A percentile compares a stretch with the other conserved stretches of the same genome.
Evolutionary conservation across 257 asterid genomes (phyloP).

Genomic region (Cynanchum wilfordii): DNA sequence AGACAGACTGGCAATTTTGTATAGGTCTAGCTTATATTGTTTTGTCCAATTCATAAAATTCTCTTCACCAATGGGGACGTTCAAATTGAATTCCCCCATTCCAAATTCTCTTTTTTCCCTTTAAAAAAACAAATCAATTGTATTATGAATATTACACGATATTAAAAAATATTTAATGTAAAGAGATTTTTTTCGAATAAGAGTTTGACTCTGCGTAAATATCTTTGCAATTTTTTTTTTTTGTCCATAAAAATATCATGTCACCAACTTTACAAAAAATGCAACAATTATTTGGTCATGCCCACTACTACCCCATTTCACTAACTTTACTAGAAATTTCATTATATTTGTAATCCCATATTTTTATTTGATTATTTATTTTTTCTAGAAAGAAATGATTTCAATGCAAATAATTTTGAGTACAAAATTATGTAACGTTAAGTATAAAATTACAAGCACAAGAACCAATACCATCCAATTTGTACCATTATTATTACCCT

Average conservation of each 20-base stretch:
- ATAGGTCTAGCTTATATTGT: not conserved
- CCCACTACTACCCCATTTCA: not conserved
- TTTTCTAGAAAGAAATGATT: no score
- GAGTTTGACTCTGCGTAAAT: no score
- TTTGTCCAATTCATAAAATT: slow-evolving; percentile 19
- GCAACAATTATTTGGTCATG: slow-evolving; percentile 12
- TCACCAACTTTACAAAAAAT: slow-evolving; percentile 3
- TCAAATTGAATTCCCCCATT: not conserved
- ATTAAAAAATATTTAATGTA: no score
- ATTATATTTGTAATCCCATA: not conserved
- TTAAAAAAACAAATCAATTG: not conserved
- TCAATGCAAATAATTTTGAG: no score
- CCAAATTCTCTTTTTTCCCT: not conserved
- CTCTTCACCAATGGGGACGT: slow-evolving; percentile 7
- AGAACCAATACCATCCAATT: no score
- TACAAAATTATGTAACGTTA: no score
- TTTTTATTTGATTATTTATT: no score
- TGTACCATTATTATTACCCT: no score
- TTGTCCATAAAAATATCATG: slow-evolving; percentile 9
- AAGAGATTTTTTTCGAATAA: no score
- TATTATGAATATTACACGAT: no score
- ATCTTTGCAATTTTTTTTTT: no score
- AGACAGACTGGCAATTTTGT: slow-evolving; percentile 27
- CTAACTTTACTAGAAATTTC: not conserved
- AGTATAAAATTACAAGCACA: no score